phyloP scores from a whole-genome alignment of 2,329 filamentous ascomycete genomes.

The Cladosporium sp. region DNA sequence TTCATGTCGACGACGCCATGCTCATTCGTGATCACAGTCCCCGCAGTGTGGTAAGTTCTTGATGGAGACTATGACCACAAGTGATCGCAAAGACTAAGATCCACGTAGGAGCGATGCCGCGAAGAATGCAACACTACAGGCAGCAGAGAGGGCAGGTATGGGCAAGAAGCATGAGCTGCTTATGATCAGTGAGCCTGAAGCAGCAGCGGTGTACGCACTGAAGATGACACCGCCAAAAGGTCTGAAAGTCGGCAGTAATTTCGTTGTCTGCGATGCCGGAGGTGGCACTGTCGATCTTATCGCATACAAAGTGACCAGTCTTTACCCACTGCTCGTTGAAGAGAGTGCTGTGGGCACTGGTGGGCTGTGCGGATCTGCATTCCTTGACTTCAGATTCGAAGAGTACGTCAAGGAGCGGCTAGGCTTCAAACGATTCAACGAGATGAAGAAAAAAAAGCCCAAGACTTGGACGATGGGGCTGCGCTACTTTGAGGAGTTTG shows the following conservation, averaged over 20 bases:
- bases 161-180: slow-evolving; percentile 65
- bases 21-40: slow-evolving; percentile 70
- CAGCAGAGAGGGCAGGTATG: slow-evolving; percentile 75
- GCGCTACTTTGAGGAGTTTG: slow-evolving; percentile 77
- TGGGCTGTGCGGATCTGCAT: slow-evolving; percentile 71
- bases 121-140: slow-evolving; percentile 77
- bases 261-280: slow-evolving; percentile 54
- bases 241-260: slow-evolving; percentile 61
- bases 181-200: slow-evolving; percentile 77
- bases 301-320: slow-evolving; percentile 72
- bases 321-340: slow-evolving; percentile 67
- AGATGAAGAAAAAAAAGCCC: slow-evolving; percentile 72
- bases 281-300: slow-evolving; percentile 69
- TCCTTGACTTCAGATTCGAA: slow-evolving; percentile 76
- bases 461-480: slow-evolving; percentile 72
- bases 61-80: too few relatives aligned
- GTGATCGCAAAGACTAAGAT: not conserved
- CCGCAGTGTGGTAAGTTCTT: slow-evolving; percentile 65
- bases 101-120: slow-evolving; percentile 58
- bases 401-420: slow-evolving; percentile 68
- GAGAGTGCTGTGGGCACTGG: slow-evolving; percentile 77
- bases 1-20: slow-evolving; percentile 64
- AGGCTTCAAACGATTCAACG: slow-evolving; percentile 60
- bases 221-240: slow-evolving; percentile 75
- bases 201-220: slow-evolving; percentile 73